Percentiles rank a stretch among this genome's conserved stretches.
phyloP scores from a whole-genome alignment of 2,329 filamentous ascomycete species.

The Colletotrichum abscissum region DNA sequence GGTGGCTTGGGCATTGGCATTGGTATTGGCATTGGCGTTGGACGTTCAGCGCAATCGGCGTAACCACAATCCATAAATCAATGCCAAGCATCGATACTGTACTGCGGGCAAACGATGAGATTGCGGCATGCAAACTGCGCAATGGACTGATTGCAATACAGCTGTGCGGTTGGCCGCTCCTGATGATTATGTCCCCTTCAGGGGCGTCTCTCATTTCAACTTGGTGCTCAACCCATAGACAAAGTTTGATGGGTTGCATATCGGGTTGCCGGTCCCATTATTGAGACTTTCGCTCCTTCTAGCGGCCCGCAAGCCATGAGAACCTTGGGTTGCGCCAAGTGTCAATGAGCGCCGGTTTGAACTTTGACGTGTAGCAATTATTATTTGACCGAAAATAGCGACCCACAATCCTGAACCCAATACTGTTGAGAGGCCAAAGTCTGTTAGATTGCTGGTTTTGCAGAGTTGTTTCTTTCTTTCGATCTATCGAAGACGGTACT shows the following conservation, averaged over 20 bases:
- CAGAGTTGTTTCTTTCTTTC: background rate
- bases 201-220: constrained; percentile 17
- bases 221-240: background rate
- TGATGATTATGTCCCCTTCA: background rate
- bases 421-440: background rate
- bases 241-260: background rate
- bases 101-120: background rate
- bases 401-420: constrained; percentile 11
- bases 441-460: background rate
- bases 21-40: constrained; percentile 1
- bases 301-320: background rate
- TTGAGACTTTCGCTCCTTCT: background rate
- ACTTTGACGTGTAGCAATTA: background rate
- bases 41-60: background rate
- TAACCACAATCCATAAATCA: background rate
- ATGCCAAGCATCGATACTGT: constrained; percentile 1
- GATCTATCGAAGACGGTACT: background rate
- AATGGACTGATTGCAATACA: background rate
- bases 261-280: background rate
- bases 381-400: background rate
- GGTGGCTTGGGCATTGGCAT: constrained; percentile 16
- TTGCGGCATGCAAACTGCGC: constrained; percentile 3
- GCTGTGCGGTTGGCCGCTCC: background rate
- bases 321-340: background rate
- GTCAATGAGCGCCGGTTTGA: background rate